Evolutionary conservation across 2,329 filamentous ascomycete genomes (phyloP).

Genomic region (Fusarium lyarnte): DNA sequence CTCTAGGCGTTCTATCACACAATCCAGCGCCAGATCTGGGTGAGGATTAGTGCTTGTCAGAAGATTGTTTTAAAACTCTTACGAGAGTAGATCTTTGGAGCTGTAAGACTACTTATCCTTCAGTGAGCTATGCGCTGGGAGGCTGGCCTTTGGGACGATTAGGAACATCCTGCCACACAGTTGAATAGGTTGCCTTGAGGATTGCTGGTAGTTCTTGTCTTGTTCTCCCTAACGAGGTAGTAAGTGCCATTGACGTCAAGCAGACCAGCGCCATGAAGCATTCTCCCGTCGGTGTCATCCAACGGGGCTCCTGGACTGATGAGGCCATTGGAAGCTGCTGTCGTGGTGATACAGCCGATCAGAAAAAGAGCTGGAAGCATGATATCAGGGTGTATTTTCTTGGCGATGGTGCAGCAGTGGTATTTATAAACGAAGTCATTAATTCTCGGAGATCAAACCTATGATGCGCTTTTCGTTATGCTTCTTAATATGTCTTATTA

Average conservation of each 20-base stretch:
- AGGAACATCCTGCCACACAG: neutral
- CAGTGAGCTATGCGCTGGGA: neutral
- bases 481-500: no score
- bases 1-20: slow-evolving; percentile 58
- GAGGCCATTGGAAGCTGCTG: neutral
- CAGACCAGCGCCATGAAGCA: no score
- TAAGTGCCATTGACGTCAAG: no score
- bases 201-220: neutral
- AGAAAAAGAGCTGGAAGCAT: neutral
- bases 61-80: neutral
- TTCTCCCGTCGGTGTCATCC: neutral
- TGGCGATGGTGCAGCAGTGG: neutral
- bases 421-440: rapidly evolving
- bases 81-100: neutral
- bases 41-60: neutral
- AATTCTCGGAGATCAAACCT: neutral
- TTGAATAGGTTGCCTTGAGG: neutral
- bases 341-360: neutral
- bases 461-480: neutral
- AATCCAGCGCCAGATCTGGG: neutral
- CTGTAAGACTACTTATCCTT: neutral
- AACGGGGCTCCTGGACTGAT: neutral
- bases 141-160: neutral
- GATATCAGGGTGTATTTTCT: neutral
- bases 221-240: neutral